Evolutionary conservation across 1,284 basidiomycete species (phyloP), one percentile per base, ranked within the genome.

Genomic region (Microbotryomycetes sp.): DNA sequence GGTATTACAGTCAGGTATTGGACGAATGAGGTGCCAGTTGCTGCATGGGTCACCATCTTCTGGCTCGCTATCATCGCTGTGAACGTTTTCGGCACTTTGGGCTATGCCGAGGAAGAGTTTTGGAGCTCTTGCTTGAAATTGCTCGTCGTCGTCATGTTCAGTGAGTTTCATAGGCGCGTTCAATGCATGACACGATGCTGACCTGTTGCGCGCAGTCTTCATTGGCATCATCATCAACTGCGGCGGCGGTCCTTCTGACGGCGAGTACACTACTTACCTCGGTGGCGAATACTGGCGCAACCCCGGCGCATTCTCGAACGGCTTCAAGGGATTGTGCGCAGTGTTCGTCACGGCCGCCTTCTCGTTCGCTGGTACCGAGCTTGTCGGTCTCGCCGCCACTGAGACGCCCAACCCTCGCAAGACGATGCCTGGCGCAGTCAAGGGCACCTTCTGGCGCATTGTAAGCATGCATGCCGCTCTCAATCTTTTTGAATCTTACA

Each of bases 341-440:
- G 83, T 85, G n/a, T 75, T 89, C 52, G 82, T 88, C 23, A 85
- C 88, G n/a, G 66, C 56, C 54, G 69, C 60, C 41, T 71, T 60
- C 66, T 69, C 54, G 5, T 68, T 65, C 29, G 66, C 63, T 31
- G 71, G 75, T 50, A 75, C 70, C 15, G 67, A 74, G 64, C 65
- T 91, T 82, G 52, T 88, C 80, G 85, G 85, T 85, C 64, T 83
- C 77, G 65, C 83, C 77, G 72, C 80, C 78, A 68, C 88, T 83
- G 61, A 87, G 80, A 79, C 79, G 3, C 73, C 73, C 59, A 77
- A 79, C 71, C 78, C 79, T 7, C 72, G 78, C 57, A 77, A 76
- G 68, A 74, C 76, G 28, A 73, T 81, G 53, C 79, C 79, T 7
- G 74, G 73, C 51, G 80, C 80, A 47, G 76, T 78, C 72, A 79